Conservation (phyloP, 2,329 filamentous ascomycete species). For the Camptophora hylomeconis region DNA sequence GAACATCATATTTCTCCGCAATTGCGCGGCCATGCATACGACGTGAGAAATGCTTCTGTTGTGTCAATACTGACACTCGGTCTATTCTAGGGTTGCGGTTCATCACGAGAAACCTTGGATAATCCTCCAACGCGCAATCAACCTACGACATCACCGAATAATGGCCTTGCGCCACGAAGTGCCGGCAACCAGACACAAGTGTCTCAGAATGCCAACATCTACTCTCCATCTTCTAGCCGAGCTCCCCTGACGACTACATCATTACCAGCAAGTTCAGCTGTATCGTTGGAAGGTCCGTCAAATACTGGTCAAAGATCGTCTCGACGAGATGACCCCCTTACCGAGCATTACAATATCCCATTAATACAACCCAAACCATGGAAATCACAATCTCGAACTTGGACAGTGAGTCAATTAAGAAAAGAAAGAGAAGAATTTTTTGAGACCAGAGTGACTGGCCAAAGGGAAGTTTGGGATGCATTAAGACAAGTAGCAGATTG, state of each 20-base stretch:
- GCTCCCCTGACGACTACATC: too few species aligned
- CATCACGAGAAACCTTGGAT: slow-evolving; percentile 13
- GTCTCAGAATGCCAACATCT: too few species aligned
- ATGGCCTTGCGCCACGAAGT: too few species aligned
- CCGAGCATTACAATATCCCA: slow-evolving; percentile 57
- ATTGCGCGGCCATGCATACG: too few species aligned
- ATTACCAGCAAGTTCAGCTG: too few species aligned
- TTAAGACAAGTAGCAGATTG: slow-evolving; percentile 55
- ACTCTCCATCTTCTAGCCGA: too few species aligned
- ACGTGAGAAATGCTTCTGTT: too few species aligned
- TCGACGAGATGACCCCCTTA: slow-evolving; percentile 20
- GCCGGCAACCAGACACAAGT: too few species aligned
- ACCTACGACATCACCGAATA: too few species aligned
- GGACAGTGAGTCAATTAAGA: slow-evolving; percentile 57
- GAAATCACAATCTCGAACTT: slow-evolving; percentile 48
- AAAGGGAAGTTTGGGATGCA: slow-evolving; percentile 67
- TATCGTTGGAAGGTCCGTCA: too few species aligned
- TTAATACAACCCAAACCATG: slow-evolving; percentile 50
- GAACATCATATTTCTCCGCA: too few species aligned
- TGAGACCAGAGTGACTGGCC: slow-evolving; percentile 72
- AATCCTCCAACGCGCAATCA: too few species aligned
- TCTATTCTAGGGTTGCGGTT: slow-evolving; percentile 14
- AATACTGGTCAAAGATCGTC: slow-evolving; percentile 4
- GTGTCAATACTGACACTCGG: background rate
- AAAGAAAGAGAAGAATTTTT: slow-evolving; percentile 74